Evolutionary conservation across 2,329 filamentous ascomycete genomes (phyloP).

Genomic region (Xylariaceae sp.): DNA sequence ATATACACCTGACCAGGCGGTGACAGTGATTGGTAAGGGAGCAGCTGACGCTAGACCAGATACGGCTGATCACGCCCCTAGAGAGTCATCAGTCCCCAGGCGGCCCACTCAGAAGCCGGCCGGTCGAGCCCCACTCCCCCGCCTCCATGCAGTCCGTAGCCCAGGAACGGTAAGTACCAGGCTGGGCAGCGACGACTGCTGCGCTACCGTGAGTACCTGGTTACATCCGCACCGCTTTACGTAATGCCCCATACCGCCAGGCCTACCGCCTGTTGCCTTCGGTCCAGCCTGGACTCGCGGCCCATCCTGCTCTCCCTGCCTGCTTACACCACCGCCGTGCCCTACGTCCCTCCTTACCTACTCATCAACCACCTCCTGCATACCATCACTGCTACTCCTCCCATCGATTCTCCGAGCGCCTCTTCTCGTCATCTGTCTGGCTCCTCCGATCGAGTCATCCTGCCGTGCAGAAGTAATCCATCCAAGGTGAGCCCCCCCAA

Average conservation of each 20-base stretch:
- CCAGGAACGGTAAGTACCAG: too few relatives aligned
- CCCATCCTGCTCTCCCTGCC: too few relatives aligned
- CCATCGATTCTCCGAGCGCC: not conserved
- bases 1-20: not conserved
- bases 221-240: too few relatives aligned
- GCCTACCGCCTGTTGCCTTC: too few relatives aligned
- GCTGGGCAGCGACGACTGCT: too few relatives aligned
- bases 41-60: constrained; percentile 10
- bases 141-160: not conserved
- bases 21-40: not conserved
- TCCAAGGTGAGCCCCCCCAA: not conserved
- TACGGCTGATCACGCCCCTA: constrained; percentile 24
- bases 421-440: not conserved
- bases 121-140: not conserved
- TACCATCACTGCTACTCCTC: not conserved
- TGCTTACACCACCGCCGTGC: too few relatives aligned
- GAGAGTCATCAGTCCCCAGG: not conserved
- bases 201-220: too few relatives aligned
- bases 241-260: too few relatives aligned
- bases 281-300: too few relatives aligned
- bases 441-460: constrained; percentile 2
- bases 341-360: not conserved
- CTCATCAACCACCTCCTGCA: not conserved
- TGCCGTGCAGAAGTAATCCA: not conserved
- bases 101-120: not conserved